Percentiles rank a stretch among this genome's conserved stretches.
Conservation (phyloP, 441 rosid genomes). For the Erodium texanum region DNA sequence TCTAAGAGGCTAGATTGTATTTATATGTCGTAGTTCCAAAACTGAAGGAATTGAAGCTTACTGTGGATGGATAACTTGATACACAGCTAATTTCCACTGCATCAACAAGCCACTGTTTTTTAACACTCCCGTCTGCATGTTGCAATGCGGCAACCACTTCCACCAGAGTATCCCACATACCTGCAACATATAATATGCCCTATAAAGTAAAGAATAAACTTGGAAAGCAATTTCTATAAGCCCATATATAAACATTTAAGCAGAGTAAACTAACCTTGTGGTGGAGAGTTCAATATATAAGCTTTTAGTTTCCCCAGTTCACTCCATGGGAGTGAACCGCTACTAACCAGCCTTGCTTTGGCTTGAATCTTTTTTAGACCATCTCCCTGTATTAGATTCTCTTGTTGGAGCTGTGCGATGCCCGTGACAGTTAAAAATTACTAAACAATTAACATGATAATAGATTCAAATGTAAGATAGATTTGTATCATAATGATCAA, state of each 20-base stretch:
- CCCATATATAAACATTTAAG: too few relatives aligned
- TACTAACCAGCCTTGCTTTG: constrained; percentile 64
- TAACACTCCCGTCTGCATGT: constrained; percentile 54
- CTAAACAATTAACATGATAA: neutral
- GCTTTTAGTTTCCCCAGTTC: constrained; percentile 68
- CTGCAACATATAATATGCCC: constrained; percentile 27
- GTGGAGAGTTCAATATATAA: constrained; percentile 44
- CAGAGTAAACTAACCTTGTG: constrained; percentile 44
- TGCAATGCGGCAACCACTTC: constrained; percentile 70
- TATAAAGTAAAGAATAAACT: neutral
- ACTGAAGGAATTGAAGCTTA: constrained; percentile 24
- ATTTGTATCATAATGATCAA: too few relatives aligned
- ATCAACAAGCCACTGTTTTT: constrained; percentile 82
- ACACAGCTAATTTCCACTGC: constrained; percentile 81
- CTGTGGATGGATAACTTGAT: constrained; percentile 71
- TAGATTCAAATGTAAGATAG: constrained; percentile 7
- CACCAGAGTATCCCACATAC: constrained; percentile 56
- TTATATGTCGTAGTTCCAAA: neutral
- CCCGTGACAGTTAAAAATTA: constrained; percentile 9
- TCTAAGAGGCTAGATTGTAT: too few relatives aligned
- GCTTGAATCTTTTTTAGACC: constrained; percentile 51
- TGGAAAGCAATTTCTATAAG: neutral
- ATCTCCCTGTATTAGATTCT: constrained; percentile 31
- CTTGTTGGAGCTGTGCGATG: constrained; percentile 40
- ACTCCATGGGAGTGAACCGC: constrained; percentile 41